Evolutionary conservation across 345 rosid species (phyloP), one percentile per base, ranked within the genome.

Genomic region (Boechera divaricarpa): DNA sequence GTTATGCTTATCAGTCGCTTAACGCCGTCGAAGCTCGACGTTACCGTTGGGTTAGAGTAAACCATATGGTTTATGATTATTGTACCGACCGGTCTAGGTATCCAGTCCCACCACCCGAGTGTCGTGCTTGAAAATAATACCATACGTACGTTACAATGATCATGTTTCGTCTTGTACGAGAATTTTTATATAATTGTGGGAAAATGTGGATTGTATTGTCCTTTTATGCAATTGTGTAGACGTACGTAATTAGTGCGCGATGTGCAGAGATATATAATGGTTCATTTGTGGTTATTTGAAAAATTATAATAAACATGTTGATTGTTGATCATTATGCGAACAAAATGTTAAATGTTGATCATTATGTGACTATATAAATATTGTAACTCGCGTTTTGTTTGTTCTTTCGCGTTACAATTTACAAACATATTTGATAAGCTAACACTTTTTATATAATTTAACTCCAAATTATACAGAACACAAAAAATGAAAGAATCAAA

Each of bases 11-110:
- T 69, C 88, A 88, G 52, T 84, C 85, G 49, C 93, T 94, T 9
- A 87, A 72, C 61, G 85, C 93, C 47, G n/a, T 83, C 6, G 92
- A 94, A 77, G 90, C 97, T 66, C 82, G 94, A 76, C 81, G 80
- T 54, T 94, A 91, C 86, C 84, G 88, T 52, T 94, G 98, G 97
- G 98, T 94, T 77, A 90, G 97, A 53, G 44, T 86, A 66, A 91
- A 91, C 85, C 97, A 92, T 86, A 88, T 94, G 97, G 89, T 90
- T 70, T 94, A 94, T 45, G 95, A 94, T 62, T 94, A 94, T 82
- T 94, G 97, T 70, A 75, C 85, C 33, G 98, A 94, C 72, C 83
- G 84, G 78, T 84, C 92, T 26, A 85, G 98, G 33, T 87, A 81
- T 85, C 96, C 95, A 0, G 89, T 87, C 32, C 58, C 90, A 56